Evolutionary conservation across 116 monocot genomes (phyloP), one percentile per base, ranked within the genome.

Genomic region (Dioscorea cayenensis): DNA sequence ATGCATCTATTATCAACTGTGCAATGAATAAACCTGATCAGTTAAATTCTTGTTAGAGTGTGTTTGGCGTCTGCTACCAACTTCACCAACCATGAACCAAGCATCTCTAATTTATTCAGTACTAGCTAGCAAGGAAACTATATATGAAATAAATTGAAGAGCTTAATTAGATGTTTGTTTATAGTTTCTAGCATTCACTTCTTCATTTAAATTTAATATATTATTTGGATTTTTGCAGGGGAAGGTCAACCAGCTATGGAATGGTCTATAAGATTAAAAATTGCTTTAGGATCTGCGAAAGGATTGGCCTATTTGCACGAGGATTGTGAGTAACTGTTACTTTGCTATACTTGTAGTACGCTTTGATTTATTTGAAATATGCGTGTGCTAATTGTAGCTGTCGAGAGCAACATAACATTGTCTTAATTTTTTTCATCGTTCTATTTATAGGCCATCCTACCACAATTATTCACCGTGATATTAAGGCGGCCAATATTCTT

Each of bases 261-360:
- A 66, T 89, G 82, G 85, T 32, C 82, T 13, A 77, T 71, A 38
- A 73, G 89, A 80, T 23, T 85, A 63, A 85, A 73, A 76, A 83
- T 85, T 77, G 89, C 89, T 43, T 67, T 89, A 71, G 89, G 85
- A 64, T 76, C 89, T 70, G 89, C 89, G 18, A 89, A 85, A 67
- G 85, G 89, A 32, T 75, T 89, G 59, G 85, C 89, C 22, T 89
- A 89, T 83, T 75, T 89, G 71, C 89, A 89, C 64, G 89, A 89
- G 71, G 89, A 89, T 63, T 89, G 89, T 89, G 65, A 80, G 89
- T 72, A 59, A 49, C 58, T 61, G 16, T 51, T 21, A 28, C 66
- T 22, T 5, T 23, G 43, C 8, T 9, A 43, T 43, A 5, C 43
- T 32, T 36, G 61, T 60, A 61, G 73, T 23, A 49, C 20, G 12